Base-by-base conservation (phyloP, 345 rosid species). In the Dimocarpus longan region DNA sequence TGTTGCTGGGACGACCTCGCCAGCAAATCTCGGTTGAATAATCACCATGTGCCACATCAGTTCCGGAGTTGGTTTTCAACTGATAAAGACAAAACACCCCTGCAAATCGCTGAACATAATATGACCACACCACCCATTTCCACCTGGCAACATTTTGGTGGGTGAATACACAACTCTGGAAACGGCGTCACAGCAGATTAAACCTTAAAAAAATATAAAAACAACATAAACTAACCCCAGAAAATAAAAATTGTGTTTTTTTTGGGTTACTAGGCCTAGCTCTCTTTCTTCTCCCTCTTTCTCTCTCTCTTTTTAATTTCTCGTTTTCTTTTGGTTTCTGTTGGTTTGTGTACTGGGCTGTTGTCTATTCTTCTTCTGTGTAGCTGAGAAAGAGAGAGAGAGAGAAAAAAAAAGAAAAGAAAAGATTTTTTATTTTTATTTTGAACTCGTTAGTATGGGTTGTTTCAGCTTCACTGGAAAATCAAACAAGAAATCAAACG, bases 381-480 rank as follows among this genome's bases (percentile, higher is more conserved):
- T 40, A 68, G n/a, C 44, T 64, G 73, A 68, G 81, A 70, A 74
- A 70, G 68, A 63, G 48, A 22, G 78, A 43, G 77, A 74, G 32
- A 44, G 50, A 26, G 10, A 24, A 52, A 50, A 12, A 42, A 48
- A 64, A 70, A 22, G 59, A 50, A 24, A 46, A 50, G 46, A 68
- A 66, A 26, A 24, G 22, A 6, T 21, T 44, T 63, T 63, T 69
- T 15, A 6, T 59, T 59, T n/a, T n/a, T 60, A 8, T 7, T 60
- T n/a, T n/a, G 65, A 12, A 59, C 12, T 60, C 5, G 11, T 69
- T 79, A 82, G 74, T 42, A 92, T 93, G 98, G 93, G 91, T 63
- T 93, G 96, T 81, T 91, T 92, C 80, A 46, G 90, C 66, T 93
- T 86, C 70, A 8, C 82, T 74, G 83, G 85, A 60, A 82, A 82